Evolutionary conservation across 805 yeast species (phyloP), one percentile per base, ranked within the genome.

Genomic region (Kodamaea jinghongensis): DNA sequence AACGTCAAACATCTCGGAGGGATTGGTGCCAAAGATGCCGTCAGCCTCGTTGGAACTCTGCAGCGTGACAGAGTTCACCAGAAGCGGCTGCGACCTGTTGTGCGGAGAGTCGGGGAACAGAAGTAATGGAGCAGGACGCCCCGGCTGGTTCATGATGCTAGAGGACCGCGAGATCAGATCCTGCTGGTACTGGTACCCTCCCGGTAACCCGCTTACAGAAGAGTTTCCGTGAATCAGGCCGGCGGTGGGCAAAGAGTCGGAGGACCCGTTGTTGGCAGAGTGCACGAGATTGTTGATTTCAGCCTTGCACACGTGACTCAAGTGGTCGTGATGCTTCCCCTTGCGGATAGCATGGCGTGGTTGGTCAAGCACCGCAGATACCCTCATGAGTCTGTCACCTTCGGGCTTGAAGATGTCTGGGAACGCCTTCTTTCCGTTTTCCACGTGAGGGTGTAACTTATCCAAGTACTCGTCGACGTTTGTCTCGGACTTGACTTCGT

Each of bases 391-490:
- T 3, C 20, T 12, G 10, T 32, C 28, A 6, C 13, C 36, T 10
- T 8, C 13, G 17, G 36, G 12, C 4, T 9, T 15, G 28, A 41
- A 41, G 6, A 41, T 17, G 6, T 41, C 38, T 1, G 56, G 54
- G 27, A 43, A 44, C 36, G 31, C 38, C 25, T 27, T 36, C 27
- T 48, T 46, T 4, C 44, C 51, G 32, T 31, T 25, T 16, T 41
- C 48, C 33, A 53, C 42, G 28, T 53, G 56, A 8, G 42, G 45
- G 23, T 28, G 26, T 14, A 53, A 42, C 10, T 22, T 41, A 20
- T 44, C 44, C 34, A 44, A 36, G 4, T 37, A 17, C 3, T 34
- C 45, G 7, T 50, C 17, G 7, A 54, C 37, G 10, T 31, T 17
- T 9, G 44, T 38, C 13, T 33, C 31, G 28, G 38, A 34, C 11